Conservation (phyloP, 2,329 filamentous ascomycete genomes). For the Aspergillus glaucus region DNA sequence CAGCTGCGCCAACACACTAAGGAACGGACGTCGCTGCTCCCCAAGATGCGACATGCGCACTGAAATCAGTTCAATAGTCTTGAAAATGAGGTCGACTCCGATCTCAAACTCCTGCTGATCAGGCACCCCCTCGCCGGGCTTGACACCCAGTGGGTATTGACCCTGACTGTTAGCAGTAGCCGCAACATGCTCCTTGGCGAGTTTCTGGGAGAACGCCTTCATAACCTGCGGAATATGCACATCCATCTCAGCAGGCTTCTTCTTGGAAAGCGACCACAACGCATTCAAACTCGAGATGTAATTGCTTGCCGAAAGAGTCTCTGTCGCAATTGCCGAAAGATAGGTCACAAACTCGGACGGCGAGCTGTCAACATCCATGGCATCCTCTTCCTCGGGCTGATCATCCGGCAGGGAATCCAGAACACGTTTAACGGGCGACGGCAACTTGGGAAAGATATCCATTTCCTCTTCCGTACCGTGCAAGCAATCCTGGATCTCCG, state of each 20-base stretch:
- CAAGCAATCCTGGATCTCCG: constrained; percentile 88
- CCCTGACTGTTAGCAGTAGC: constrained; percentile 54
- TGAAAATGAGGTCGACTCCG: constrained; percentile 87
- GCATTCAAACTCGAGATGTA: constrained; percentile 88
- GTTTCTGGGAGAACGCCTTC: constrained; percentile 86
- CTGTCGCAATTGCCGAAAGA: constrained; percentile 77
- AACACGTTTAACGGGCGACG: constrained; percentile 72
- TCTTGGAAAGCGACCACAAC: constrained; percentile 81
- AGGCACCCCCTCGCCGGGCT: constrained; percentile 41
- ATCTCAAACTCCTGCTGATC: constrained; percentile 75
- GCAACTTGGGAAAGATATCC: constrained; percentile 64
- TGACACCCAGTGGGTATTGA: constrained; percentile 33
- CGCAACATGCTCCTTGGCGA: constrained; percentile 87
- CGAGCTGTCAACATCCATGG: constrained; percentile 66
- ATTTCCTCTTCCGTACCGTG: constrained; percentile 66
- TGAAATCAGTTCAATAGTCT: constrained; percentile 88
- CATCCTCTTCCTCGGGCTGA: constrained; percentile 73
- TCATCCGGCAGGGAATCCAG: constrained; percentile 83
- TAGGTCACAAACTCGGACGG: constrained; percentile 83
- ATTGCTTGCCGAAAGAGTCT: constrained; percentile 73
- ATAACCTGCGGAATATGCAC: constrained; percentile 81
- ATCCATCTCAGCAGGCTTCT: constrained; percentile 81
- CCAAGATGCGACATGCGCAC: constrained; percentile 87
- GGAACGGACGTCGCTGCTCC: constrained; percentile 84
- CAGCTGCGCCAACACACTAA: constrained; percentile 88